A percentile compares a stretch with the other conserved stretches of the same genome.
These are phyloP conservation scores for Diutina scorzettiae DNA, from an alignment of 1,139 yeast genomes.

Conservation along the genomic window DNA sequence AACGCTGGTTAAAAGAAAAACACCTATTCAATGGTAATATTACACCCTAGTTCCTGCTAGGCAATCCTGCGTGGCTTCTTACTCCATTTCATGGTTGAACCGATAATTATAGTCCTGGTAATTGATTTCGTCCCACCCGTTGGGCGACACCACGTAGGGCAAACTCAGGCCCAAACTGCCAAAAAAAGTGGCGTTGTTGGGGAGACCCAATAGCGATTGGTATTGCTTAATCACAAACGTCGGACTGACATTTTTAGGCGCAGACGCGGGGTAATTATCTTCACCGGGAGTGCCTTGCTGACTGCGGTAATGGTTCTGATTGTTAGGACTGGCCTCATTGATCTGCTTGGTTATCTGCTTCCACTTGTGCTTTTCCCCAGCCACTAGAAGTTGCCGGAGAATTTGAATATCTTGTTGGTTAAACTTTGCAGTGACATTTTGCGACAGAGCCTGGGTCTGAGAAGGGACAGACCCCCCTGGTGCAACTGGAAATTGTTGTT, in stretches of 20 bases:
- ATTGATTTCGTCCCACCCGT: conserved; percentile 28
- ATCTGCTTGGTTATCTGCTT: conserved; percentile 35
- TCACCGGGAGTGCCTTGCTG: background rate
- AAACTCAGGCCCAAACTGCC: conserved; percentile 30
- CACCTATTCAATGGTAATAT: background rate
- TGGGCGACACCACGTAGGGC: conserved; percentile 27
- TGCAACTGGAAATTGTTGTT: background rate
- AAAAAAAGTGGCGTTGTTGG: conserved; percentile 26
- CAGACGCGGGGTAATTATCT: background rate
- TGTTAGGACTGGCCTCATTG: conserved; percentile 15
- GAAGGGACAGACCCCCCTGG: conserved; percentile 5
- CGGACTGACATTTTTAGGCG: conserved; percentile 28
- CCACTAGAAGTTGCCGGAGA: conserved; percentile 25
- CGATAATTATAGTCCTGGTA: background rate
- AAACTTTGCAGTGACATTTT: conserved; percentile 15
- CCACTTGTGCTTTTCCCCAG: conserved; percentile 37
- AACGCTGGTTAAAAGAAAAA: background rate
- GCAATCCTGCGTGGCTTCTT: background rate
- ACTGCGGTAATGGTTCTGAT: conserved; percentile 8
- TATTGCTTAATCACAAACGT: conserved; percentile 35
- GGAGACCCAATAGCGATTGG: conserved; percentile 29
- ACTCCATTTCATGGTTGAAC: conserved; percentile 3
- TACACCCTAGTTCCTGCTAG: background rate
- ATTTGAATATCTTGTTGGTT: conserved; percentile 27
- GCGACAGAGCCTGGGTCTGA: background rate